These are phyloP conservation scores for Thalia dealbata DNA, from an alignment of 176 grass and related monocot genomes.

Conservation along the genomic window DNA sequence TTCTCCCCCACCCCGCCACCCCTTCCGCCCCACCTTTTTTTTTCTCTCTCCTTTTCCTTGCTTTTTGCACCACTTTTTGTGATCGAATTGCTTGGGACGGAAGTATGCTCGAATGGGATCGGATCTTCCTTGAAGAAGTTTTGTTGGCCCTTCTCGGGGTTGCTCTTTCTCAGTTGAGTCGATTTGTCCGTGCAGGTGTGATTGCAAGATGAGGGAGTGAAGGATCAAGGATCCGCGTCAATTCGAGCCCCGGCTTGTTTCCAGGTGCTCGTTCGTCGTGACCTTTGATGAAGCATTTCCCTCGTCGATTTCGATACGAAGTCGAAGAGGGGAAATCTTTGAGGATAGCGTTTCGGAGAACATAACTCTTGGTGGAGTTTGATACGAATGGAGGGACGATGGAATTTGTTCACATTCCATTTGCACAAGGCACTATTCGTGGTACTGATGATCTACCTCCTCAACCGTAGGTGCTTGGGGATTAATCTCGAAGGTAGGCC, in stretches of 20 bases:
- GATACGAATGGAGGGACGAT: constrained; percentile 10
- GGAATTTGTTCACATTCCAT: not conserved
- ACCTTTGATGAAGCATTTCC: constrained; percentile 2
- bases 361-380: not conserved
- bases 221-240: not conserved
- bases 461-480: not conserved
- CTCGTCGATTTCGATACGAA: constrained; percentile 14
- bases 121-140: not conserved
- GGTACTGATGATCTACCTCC: not conserved
- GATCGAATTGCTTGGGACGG: not conserved
- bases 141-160: not conserved
- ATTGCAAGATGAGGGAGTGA: not conserved
- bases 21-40: too few species aligned
- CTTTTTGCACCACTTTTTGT: not conserved
- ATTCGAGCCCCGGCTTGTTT: not conserved
- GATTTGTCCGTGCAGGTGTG: not conserved
- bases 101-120: not conserved
- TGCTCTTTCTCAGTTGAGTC: not conserved
- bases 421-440: not conserved
- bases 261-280: not conserved
- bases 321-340: constrained; percentile 2
- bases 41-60: not conserved
- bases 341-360: not conserved
- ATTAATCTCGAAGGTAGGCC: constrained; percentile 5
- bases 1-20: too few species aligned